Evolutionary conservation across 2,329 filamentous ascomycete species (phyloP), one percentile per base, ranked within the genome.

Genomic region (Colletotrichum agaves): DNA sequence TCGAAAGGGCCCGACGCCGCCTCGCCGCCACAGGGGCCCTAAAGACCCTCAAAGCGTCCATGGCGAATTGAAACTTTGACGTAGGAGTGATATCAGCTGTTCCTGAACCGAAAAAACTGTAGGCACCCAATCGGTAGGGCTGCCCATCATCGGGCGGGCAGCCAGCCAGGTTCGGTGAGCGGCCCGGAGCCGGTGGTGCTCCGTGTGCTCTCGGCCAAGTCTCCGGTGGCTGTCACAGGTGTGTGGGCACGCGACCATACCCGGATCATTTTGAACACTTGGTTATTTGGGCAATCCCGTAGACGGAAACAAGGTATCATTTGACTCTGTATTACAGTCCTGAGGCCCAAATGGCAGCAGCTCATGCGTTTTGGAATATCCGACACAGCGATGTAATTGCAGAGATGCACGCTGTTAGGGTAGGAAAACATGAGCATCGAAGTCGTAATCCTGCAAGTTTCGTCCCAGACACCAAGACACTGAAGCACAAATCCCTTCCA

Each of bases 281-380:
- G 27, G 27, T 7, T 7, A 27, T 27, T 27, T 5, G 1, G 27
- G 6, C 27, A 27, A 27, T 27, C 27, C 27, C 39, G 43, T 47
- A 49, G 53, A 55, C 61, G 17, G 59, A 64, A 27, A 60, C 47
- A 56, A 68, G 65, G 65, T 60, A 65, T 68, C 65, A 60, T 68
- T 68, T 65, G 55, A 65, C 61, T 68, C 55, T 68, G 53, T 23
- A 55, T 55, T 68, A 65, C 35, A 65, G 46, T 55, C 47, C 17
- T 55, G 31, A 53, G 37, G 35, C 65, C 35, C 17, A 27, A 60
- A 59, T 23, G 47, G 61, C 47, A 31, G 21, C 35, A 31, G 33
- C 61, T 49, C 33, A 64, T 67, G 61, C 55, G 60, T 65, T 27
- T 66, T 66, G 23, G 17, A 44, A 52, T 19, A 55, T 39, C 55